Conservation (phyloP, 352 stramenopile species). For the Blastocystis sp. region DNA sequence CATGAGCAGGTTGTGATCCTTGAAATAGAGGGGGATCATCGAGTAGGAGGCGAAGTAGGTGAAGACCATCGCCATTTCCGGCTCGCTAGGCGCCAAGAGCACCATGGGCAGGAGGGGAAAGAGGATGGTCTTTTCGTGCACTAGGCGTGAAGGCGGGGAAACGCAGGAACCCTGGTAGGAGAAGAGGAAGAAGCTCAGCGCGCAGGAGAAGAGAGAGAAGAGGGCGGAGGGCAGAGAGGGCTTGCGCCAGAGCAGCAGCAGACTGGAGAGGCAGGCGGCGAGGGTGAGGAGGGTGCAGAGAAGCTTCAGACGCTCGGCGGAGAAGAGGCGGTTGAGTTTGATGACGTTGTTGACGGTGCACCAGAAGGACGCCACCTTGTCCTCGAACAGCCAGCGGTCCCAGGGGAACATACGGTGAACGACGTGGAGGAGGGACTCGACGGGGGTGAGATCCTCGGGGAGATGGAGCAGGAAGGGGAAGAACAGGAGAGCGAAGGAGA, state of each 20-base stretch:
- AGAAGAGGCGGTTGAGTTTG: constrained; percentile 78
- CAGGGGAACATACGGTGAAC: constrained; percentile 90
- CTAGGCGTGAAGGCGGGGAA: constrained; percentile 68
- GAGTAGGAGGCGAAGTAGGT: constrained; percentile 75
- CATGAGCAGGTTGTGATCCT: constrained; percentile 40
- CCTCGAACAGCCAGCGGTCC: constrained; percentile 90
- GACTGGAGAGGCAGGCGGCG: background rate
- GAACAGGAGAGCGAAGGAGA: constrained; percentile 85
- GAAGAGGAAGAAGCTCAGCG: constrained; percentile 89
- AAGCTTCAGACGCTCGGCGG: constrained; percentile 76
- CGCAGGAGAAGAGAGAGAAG: constrained; percentile 80
- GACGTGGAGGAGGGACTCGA: constrained; percentile 77
- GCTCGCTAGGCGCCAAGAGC: constrained; percentile 76
- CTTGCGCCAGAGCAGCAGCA: constrained; percentile 72
- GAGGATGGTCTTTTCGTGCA: constrained; percentile 93
- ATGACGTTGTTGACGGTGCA: constrained; percentile 80
- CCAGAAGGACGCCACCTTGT: constrained; percentile 94
- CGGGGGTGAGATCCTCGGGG: constrained; percentile 73
- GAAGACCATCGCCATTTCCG: constrained; percentile 14
- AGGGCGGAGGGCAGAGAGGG: constrained; percentile 79
- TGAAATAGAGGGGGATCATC: constrained; percentile 74
- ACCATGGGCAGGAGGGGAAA: constrained; percentile 85
- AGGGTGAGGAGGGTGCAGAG: constrained; percentile 73
- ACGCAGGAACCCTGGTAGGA: constrained; percentile 82
- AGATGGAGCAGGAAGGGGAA: constrained; percentile 81